Conservation (phyloP, 2,329 filamentous ascomycete genomes). For the Xylariaceae sp. region DNA sequence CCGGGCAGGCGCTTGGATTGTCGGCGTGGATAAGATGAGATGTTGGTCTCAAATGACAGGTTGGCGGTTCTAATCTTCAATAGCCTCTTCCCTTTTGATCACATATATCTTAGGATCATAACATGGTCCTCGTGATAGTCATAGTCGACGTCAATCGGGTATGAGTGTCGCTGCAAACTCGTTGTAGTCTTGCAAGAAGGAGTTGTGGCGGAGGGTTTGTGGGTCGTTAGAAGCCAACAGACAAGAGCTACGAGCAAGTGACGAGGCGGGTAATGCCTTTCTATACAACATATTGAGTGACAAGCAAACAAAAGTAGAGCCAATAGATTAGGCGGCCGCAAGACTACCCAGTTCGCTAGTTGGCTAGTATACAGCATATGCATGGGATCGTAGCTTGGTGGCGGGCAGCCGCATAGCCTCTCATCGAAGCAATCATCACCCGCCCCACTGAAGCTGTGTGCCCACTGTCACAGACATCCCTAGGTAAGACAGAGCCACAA, state of each 20-base stretch:
- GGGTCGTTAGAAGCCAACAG: background rate
- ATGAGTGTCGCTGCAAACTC: too few species aligned
- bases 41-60: background rate
- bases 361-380: too few species aligned
- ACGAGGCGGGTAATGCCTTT: background rate
- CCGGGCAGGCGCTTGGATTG: background rate
- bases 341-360: too few species aligned
- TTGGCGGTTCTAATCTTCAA: background rate
- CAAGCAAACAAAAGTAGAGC: background rate
- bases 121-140: constrained; percentile 8
- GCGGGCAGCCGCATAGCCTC: constrained; percentile 23
- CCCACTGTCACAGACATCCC: background rate
- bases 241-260: background rate
- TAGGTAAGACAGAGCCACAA: constrained; percentile 12
- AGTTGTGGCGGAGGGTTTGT: background rate
- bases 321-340: too few species aligned
- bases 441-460: constrained; percentile 6
- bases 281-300: constrained; percentile 9
- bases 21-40: background rate
- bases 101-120: constrained; percentile 8
- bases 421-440: background rate
- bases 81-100: background rate
- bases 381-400: background rate
- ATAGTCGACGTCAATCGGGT: background rate
- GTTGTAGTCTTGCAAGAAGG: background rate